phyloP scores from a whole-genome alignment of 2,329 filamentous ascomycete species.

The Cytospora paraplurivora region DNA sequence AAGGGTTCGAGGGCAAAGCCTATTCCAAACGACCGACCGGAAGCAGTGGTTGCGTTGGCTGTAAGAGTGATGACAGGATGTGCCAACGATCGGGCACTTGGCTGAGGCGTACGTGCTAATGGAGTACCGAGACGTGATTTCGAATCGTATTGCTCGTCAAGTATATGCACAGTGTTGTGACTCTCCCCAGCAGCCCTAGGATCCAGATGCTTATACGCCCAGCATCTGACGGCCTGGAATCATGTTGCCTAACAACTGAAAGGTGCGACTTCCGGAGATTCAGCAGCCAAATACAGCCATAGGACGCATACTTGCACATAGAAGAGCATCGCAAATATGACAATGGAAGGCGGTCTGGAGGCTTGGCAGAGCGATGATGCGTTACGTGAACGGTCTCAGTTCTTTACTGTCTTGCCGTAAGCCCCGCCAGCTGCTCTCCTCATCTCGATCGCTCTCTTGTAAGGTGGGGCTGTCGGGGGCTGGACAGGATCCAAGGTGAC shows the following conservation, averaged over 20 bases:
- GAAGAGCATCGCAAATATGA: background rate
- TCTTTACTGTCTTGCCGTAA: conserved; percentile 66
- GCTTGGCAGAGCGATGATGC: background rate
- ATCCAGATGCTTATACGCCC: conserved; percentile 48
- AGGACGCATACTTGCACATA: background rate
- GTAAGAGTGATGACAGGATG: conserved; percentile 51
- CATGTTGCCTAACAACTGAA: conserved; percentile 9
- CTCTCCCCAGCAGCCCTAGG: conserved; percentile 49
- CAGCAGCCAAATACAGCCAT: conserved; percentile 34
- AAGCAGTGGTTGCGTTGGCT: conserved; percentile 46
- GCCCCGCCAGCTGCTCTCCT: conserved; percentile 74
- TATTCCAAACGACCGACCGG: conserved; percentile 50
- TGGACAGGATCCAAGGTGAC: conserved; percentile 90
- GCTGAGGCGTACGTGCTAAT: conserved; percentile 69
- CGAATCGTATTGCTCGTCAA: conserved; percentile 63
- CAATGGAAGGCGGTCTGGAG: background rate
- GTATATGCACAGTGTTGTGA: conserved; percentile 58
- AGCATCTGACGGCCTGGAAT: conserved; percentile 46
- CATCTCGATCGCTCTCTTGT: conserved; percentile 87
- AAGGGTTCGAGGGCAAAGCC: conserved; percentile 63
- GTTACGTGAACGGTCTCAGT: conserved; percentile 4
- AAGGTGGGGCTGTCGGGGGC: conserved; percentile 92
- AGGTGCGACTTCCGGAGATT: conserved; percentile 43
- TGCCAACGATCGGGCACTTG: conserved; percentile 66
- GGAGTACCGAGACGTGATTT: conserved; percentile 63